Conservation (phyloP, 495 filamentous ascomycete species). For the Trichoderma erinaceum region DNA sequence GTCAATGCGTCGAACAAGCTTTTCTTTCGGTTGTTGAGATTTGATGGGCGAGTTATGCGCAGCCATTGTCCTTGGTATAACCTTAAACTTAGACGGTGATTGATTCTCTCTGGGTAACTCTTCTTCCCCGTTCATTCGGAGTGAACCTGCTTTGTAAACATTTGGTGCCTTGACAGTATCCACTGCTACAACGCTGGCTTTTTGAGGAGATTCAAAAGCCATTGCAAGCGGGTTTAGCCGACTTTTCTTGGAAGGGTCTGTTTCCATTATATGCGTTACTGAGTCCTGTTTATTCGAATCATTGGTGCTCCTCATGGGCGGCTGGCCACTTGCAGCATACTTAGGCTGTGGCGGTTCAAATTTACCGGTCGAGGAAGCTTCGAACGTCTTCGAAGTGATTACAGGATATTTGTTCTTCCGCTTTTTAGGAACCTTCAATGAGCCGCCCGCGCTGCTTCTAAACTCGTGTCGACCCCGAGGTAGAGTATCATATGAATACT, state of each 20-base stretch:
- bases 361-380: background rate
- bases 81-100: background rate
- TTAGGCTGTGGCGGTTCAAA: background rate
- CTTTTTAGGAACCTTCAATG: background rate
- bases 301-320: background rate
- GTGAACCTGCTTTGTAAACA: background rate
- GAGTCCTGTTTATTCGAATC: background rate
- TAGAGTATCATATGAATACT: background rate
- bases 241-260: background rate
- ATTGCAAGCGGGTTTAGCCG: background rate
- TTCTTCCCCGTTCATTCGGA: background rate
- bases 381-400: background rate
- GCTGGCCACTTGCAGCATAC: background rate
- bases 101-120: background rate
- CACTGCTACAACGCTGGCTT: background rate
- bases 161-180: background rate
- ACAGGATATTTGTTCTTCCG: slow-evolving; percentile 3
- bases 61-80: background rate
- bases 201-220: background rate
- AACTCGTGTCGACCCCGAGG: background rate
- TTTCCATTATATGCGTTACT: background rate
- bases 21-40: background rate
- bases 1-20: background rate
- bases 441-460: background rate
- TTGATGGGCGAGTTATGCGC: background rate